Evolutionary conservation across 176 grass and related monocot species (phyloP), one percentile per base, ranked within the genome.

Genomic region (Avena atlantica): DNA sequence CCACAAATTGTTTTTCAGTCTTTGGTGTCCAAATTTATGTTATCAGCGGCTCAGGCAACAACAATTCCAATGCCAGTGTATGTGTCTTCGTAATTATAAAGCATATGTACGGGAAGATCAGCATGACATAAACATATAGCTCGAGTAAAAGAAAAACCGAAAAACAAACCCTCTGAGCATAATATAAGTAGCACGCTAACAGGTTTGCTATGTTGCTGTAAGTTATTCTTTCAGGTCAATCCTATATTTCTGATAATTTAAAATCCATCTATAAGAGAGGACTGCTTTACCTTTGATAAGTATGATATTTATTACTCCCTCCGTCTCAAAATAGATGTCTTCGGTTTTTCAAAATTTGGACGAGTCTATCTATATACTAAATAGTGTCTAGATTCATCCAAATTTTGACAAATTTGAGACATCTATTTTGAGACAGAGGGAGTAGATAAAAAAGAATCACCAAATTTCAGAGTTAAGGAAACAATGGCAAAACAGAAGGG

Each of bases 401-500:
- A 29, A 29, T 29, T 29, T 29, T 29, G 29, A 29, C 29, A 29
- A 29, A 29, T 29, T 29, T 29, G 29, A 29, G 29, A 29, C 29
- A 29, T 29, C 29, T 29, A 29, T 29, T 29, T 29, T 29, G 29
- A 29, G 29, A 29, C 29, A 2, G 29, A 29, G 29, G 29, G 29
- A 29, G 29, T 29, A 34, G 78, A 66, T 51, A 66, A 79, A 6
- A 24, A 51, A 52, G 21, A 29, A 52, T 76, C 13, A 65, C 4
- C 23, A 19, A 81, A 19, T 29, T 81, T 31, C 48, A 27, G 59
- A 49, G 78, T 81, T 24, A 29, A 65, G 24, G 15, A 81, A 65
- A 76, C 73, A 81, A 66, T 51, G 60, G 21, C 12, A 81, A 27
- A 81, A 81, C 14, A 81, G 9, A 81, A 81, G 42, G 40, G 24